Evolutionary conservation across 108 stramenopile species (phyloP).

Genomic region (Fragilaria radians): DNA sequence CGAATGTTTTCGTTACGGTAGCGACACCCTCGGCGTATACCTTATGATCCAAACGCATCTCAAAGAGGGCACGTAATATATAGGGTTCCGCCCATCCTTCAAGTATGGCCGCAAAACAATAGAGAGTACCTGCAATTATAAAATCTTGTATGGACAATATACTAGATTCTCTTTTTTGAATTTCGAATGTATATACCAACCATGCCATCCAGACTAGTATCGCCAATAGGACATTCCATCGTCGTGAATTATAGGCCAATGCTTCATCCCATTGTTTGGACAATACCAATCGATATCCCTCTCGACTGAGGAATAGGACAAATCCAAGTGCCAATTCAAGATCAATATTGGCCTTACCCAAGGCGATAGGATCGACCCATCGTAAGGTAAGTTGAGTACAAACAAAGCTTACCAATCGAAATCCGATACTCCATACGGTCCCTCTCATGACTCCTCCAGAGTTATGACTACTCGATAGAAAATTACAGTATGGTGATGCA

Average conservation of each 20-base stretch:
- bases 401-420: slow-evolving; percentile 63
- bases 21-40: slow-evolving; percentile 72
- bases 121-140: slow-evolving; percentile 63
- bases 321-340: slow-evolving; percentile 75
- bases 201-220: slow-evolving; percentile 47
- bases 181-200: not conserved
- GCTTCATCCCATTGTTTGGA: slow-evolving; percentile 12
- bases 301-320: slow-evolving; percentile 76
- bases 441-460: slow-evolving; percentile 56
- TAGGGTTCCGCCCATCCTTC: slow-evolving; percentile 73
- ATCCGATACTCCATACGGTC: slow-evolving; percentile 40
- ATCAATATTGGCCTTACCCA: slow-evolving; percentile 73
- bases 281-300: slow-evolving; percentile 82
- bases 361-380: slow-evolving; percentile 41
- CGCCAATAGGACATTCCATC: slow-evolving; percentile 22
- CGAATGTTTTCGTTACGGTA: slow-evolving; percentile 45
- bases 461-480: no score
- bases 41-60: slow-evolving; percentile 52
- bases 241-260: slow-evolving; percentile 17
- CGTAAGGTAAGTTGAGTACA: slow-evolving; percentile 73
- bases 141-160: no score
- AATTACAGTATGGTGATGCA: no score
- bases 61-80: slow-evolving; percentile 48
- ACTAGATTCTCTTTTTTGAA: slow-evolving; percentile 7
- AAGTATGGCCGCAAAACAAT: slow-evolving; percentile 65